Evolutionary conservation across 108 stramenopile species (phyloP), one percentile per base, ranked within the genome.

Genomic region (Cyclotella baltica): DNA sequence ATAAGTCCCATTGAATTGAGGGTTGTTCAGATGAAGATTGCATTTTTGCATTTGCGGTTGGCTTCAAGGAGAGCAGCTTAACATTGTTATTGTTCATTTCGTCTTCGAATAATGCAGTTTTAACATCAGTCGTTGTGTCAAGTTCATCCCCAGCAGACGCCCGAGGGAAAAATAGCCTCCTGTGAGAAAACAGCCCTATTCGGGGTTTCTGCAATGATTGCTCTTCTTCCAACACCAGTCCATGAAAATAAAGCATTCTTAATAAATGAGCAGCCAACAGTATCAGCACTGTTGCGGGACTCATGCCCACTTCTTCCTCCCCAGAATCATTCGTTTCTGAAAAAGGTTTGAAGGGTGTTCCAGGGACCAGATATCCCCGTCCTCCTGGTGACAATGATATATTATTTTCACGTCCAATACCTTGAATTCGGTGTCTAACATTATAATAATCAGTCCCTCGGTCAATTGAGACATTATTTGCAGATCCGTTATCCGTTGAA

Each of bases 191-290:
- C 22, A 1, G 11, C 23, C 25, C 1, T 27, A 1, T 27, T 2
- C 2, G 3, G 4, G 20, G 55, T 27, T n/a, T 5, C 20, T 27
- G 22, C 10, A 34, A n/a, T 53, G 28, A 35, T 29, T 50, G 38
- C 56, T 48, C 28, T 50, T 65, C 52, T 38, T 67, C 66, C 56
- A 82, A 27, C 16, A 75, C 19, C 16, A 81, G 48, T 35, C 81
- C 81, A 58, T 82, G 74, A 75, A 82, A 82, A 71, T 82, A 75
- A 0, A 82, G 63, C 74, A 82, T 71, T 72, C 81, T 73, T 29
- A 82, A 28, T 35, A 82, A 72, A 67, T 82, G 81, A 22, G 81
- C 73, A 13, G 81, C 67, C 2, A 82, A 64, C 40, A 82, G 48
- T 38, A 82, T 23, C 22, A 82, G 36, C 6, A 82, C 72, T 0